Evolutionary conservation across 2,329 filamentous ascomycete species (phyloP).

Genomic region (Cyphellophora attinorum): DNA sequence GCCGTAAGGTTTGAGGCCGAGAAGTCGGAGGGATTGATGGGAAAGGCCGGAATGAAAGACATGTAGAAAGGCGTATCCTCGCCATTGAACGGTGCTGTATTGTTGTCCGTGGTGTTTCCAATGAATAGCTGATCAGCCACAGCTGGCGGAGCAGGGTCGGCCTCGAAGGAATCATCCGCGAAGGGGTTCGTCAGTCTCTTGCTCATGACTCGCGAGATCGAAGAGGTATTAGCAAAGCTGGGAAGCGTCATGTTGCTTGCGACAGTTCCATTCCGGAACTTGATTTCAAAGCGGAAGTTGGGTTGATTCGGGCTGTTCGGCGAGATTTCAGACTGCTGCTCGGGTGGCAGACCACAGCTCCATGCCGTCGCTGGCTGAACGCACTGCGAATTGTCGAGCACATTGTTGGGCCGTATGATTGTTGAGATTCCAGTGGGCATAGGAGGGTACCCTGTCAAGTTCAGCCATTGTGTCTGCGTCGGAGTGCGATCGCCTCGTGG

Average conservation of each 20-base stretch:
- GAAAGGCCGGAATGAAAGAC: slow-evolving; percentile 48
- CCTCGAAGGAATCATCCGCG: slow-evolving; percentile 27
- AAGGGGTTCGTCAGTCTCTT: slow-evolving; percentile 25
- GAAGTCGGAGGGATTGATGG: slow-evolving; percentile 26
- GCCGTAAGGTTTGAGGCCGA: slow-evolving; percentile 7
- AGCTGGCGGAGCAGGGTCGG: slow-evolving; percentile 37
- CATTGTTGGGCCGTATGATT: slow-evolving; percentile 62
- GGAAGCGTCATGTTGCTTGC: slow-evolving; percentile 52
- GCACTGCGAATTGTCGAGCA: slow-evolving; percentile 56
- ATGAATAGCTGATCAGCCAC: slow-evolving; percentile 68
- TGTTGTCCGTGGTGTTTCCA: slow-evolving; percentile 74
- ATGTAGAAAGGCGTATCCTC: slow-evolving; percentile 87
- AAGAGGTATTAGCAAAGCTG: slow-evolving; percentile 27
- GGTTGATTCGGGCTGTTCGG: slow-evolving; percentile 61
- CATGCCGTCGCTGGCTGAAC: slow-evolving; percentile 65
- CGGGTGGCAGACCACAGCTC: slow-evolving; percentile 78
- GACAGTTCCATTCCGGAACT: slow-evolving; percentile 45
- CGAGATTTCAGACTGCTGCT: slow-evolving; percentile 54
- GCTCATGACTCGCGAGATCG: slow-evolving; percentile 24
- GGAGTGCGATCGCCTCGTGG: slow-evolving; percentile 32
- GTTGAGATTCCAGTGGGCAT: slow-evolving; percentile 78
- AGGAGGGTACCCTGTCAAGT: slow-evolving; percentile 75
- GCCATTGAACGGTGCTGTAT: slow-evolving; percentile 61
- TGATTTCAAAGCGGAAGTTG: slow-evolving; percentile 70
- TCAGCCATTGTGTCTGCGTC: slow-evolving; percentile 59